These are phyloP conservation scores for Saccharomycopsis sp. DNA, from an alignment of 805 yeast species.

Conservation along the genomic window DNA sequence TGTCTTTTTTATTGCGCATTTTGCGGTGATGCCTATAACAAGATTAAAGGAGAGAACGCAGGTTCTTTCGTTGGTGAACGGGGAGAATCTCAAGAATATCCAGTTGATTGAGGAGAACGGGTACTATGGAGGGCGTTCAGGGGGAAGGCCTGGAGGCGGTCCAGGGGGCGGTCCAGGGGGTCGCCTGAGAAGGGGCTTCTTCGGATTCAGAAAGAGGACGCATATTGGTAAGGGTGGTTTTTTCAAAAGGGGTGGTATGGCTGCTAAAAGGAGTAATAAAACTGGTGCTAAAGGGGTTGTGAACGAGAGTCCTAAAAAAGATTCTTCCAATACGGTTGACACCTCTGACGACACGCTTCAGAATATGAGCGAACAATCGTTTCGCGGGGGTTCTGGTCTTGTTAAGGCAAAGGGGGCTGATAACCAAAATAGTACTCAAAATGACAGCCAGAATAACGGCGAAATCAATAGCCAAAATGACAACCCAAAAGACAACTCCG, in stretches of 20 bases:
- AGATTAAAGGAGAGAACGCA: conserved; percentile 79
- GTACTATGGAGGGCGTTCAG: not conserved
- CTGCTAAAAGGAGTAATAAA: not conserved
- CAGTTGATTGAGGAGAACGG: conserved; percentile 3
- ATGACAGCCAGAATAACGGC: not conserved
- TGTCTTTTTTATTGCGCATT: conserved; percentile 80
- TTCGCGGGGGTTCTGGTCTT: too few relatives aligned
- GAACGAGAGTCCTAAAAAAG: not conserved
- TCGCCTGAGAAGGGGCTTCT: too few relatives aligned
- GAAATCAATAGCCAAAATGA: too few relatives aligned
- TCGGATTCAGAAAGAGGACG: too few relatives aligned
- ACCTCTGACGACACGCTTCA: too few relatives aligned
- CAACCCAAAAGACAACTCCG: too few relatives aligned
- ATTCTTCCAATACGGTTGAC: not conserved
- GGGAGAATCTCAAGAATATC: conserved; percentile 24
- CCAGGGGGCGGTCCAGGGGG: too few relatives aligned
- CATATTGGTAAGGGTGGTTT: too few relatives aligned
- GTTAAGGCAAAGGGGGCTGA: too few relatives aligned
- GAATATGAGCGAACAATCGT: too few relatives aligned
- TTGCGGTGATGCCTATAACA: conserved; percentile 78
- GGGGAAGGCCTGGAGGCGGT: too few relatives aligned
- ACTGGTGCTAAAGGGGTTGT: not conserved
- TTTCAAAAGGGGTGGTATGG: too few relatives aligned
- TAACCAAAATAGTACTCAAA: not conserved
- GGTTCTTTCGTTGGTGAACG: conserved; percentile 30